A percentile compares a stretch with the other conserved stretches of the same genome.
Conservation (phyloP, 257 asterid species). For the Salvia hispanica region DNA sequence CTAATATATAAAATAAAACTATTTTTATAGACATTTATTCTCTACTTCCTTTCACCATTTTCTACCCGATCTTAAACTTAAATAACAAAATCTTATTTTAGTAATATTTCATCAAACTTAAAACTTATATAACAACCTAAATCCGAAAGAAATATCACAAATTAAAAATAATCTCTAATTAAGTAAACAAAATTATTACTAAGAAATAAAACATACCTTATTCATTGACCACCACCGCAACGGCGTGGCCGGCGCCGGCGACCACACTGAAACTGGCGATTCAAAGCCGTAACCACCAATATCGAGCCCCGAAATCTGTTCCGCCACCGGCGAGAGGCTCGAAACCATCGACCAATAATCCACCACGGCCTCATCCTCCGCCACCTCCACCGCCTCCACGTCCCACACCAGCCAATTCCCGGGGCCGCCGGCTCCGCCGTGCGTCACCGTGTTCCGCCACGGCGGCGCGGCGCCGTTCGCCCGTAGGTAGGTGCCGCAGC, state of each 20-base stretch:
- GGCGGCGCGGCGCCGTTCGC: conserved; percentile 98
- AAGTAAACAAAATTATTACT: neutral
- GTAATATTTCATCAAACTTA: neutral
- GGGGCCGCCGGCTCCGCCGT: conserved; percentile 52
- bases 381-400: conserved; percentile 78
- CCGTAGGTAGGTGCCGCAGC: conserved; percentile 65
- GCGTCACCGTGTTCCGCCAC: conserved; percentile 87
- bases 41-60: neutral
- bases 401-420: conserved; percentile 71
- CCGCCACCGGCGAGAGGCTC: conserved; percentile 76
- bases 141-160: neutral
- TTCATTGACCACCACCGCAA: conserved; percentile 47
- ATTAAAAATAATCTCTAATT: neutral
- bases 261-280: conserved; percentile 46
- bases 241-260: conserved; percentile 49
- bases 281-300: conserved; percentile 40
- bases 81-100: neutral
- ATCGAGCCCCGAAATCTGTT: conserved; percentile 68
- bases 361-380: conserved; percentile 30
- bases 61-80: neutral
- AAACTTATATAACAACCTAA: neutral
- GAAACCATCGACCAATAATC: conserved; percentile 78
- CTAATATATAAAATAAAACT: no score
- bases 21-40: no score
- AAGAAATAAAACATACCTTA: conserved; percentile 54